Evolutionary conservation across 2,329 filamentous ascomycete species (phyloP).

Genomic region (Fusarium brachygibbosum): DNA sequence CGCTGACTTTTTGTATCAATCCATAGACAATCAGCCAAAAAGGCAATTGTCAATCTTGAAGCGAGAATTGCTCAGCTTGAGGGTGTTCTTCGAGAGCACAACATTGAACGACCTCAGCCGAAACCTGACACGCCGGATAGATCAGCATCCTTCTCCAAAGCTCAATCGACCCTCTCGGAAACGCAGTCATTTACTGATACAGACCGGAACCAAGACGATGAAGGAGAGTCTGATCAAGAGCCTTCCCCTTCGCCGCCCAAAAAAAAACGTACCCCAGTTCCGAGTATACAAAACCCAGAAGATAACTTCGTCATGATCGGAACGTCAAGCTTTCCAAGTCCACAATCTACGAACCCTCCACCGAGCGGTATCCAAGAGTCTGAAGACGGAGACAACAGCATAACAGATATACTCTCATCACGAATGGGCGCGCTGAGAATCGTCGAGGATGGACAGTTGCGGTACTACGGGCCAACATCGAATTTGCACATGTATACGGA

Average conservation of each 20-base stretch:
- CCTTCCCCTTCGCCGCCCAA: too few species aligned
- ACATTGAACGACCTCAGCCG: slow-evolving; percentile 14
- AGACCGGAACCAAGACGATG: not conserved
- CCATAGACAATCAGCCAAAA: slow-evolving; percentile 10
- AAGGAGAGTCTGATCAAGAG: not conserved
- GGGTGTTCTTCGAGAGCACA: slow-evolving; percentile 5
- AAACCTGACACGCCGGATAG: not conserved
- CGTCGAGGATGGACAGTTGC: slow-evolving; percentile 33
- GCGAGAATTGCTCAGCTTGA: slow-evolving; percentile 16
- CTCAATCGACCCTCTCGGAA: not conserved
- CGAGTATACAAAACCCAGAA: too few species aligned
- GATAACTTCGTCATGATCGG: not conserved
- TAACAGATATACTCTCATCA: slow-evolving; percentile 28
- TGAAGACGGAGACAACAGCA: slow-evolving; percentile 3
- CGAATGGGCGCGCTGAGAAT: slow-evolving; percentile 33
- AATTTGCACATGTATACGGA: slow-evolving; percentile 27
- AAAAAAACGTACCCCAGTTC: too few species aligned
- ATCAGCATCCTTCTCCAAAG: not conserved
- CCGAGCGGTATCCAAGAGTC: not conserved
- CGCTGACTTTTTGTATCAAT: not conserved
- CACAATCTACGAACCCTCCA: not conserved
- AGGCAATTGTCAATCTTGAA: slow-evolving; percentile 10
- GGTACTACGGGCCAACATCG: slow-evolving; percentile 42
- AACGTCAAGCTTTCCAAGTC: not conserved
- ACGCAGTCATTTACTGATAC: not conserved